Conservation (phyloP, 2,329 filamentous ascomycete genomes). For the Phialocephala subalpina region DNA sequence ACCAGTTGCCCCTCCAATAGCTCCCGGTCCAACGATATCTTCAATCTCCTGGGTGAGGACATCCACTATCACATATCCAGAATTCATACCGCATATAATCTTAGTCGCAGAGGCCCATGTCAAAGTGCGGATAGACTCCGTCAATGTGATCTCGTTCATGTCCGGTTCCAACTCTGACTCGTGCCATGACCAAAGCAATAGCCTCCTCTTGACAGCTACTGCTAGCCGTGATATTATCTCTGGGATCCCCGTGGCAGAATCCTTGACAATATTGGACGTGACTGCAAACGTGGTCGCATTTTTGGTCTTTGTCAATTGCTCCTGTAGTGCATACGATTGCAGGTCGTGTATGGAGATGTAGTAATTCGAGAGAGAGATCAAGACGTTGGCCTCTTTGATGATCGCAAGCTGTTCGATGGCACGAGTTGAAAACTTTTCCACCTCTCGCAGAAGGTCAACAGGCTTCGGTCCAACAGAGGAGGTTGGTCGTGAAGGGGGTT, state of each 20-base stretch:
- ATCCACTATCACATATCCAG: constrained; percentile 90
- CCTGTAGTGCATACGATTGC: constrained; percentile 81
- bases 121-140: constrained; percentile 85
- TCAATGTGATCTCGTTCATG: constrained; percentile 77
- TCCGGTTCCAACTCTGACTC: constrained; percentile 86
- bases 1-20: constrained; percentile 69
- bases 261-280: constrained; percentile 94
- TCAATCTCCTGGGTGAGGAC: constrained; percentile 76
- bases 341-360: constrained; percentile 91
- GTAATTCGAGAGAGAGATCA: constrained; percentile 90
- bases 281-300: constrained; percentile 91
- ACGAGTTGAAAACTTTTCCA: constrained; percentile 92
- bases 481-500: constrained; percentile 37
- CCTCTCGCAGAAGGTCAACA: constrained; percentile 87
- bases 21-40: constrained; percentile 81
- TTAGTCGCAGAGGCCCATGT: constrained; percentile 91
- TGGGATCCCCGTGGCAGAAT: constrained; percentile 84
- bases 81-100: constrained; percentile 88
- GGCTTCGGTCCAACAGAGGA: constrained; percentile 54
- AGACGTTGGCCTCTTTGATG: constrained; percentile 91
- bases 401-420: constrained; percentile 93
- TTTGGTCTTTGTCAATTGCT: constrained; percentile 82
- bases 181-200: constrained; percentile 94
- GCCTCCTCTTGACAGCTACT: constrained; percentile 89
- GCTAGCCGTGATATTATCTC: constrained; percentile 92